Conservation (phyloP, 1,284 basidiomycete species). For the Dichomitus squalens region DNA sequence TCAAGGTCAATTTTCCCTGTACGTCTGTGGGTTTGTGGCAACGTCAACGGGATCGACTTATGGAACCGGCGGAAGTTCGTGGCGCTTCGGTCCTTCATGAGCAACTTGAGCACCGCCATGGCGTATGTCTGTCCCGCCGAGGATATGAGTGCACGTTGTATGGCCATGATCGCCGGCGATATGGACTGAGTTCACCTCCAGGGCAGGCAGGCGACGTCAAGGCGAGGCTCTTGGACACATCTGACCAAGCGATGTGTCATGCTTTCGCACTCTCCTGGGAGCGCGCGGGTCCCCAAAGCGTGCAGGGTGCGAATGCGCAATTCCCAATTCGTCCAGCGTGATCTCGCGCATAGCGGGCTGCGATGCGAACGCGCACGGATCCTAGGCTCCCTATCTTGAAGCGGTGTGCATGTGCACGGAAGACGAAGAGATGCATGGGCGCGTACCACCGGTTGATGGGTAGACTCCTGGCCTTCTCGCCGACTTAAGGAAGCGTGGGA, state of each 20-base stretch:
- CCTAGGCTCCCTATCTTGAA: neutral
- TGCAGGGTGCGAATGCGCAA: conserved; percentile 2
- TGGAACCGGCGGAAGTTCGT: neutral
- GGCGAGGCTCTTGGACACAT: conserved; percentile 7
- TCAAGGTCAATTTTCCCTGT: neutral
- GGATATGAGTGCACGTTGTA: conserved; percentile 9
- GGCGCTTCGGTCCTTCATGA: neutral
- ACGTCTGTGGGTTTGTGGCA: neutral
- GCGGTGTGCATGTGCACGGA: neutral
- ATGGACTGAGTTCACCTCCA: conserved; percentile 3
- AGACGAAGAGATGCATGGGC: conserved; percentile 1
- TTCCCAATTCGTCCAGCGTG: neutral
- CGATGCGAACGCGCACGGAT: neutral
- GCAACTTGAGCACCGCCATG: conserved; percentile 1
- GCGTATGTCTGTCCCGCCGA: conserved; percentile 1
- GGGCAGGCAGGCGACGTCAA: conserved; percentile 4
- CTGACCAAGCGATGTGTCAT: conserved; percentile 7
- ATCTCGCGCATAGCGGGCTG: conserved; percentile 2
- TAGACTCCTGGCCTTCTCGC: neutral
- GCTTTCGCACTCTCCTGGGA: conserved; percentile 13
- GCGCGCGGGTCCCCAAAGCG: neutral
- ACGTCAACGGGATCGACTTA: neutral
- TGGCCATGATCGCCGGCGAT: conserved; percentile 9
- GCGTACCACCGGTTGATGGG: neutral
- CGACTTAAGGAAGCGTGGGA: conserved; percentile 4